These are phyloP conservation scores for Aurinia saxatilis DNA, from an alignment of 345 rosid species.

Conservation along the genomic window DNA sequence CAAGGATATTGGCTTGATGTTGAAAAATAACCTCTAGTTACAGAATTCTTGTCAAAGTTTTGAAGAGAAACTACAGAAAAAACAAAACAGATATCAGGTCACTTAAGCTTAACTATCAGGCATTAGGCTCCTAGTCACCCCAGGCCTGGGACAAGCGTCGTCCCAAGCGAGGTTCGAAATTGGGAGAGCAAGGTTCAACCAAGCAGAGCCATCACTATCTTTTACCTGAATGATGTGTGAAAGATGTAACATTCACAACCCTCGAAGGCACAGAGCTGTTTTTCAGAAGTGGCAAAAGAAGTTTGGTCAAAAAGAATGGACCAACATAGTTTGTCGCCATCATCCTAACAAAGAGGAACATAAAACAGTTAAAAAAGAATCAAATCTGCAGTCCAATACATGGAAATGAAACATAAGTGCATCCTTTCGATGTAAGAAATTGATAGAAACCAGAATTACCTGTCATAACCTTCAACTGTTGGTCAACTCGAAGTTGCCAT, in stretches of 20 bases:
- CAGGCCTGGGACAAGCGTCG: no score
- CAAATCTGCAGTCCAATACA: no score
- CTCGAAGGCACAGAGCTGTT: constrained; percentile 70
- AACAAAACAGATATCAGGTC: background rate
- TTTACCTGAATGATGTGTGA: no score
- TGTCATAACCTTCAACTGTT: constrained; percentile 67
- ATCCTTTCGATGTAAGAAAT: background rate
- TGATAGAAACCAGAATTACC: constrained; percentile 34
- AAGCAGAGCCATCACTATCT: no score
- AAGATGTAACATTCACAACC: constrained; percentile 76
- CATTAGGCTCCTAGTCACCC: no score
- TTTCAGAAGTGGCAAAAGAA: constrained; percentile 66
- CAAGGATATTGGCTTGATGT: constrained; percentile 45
- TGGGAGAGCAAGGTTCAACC: no score
- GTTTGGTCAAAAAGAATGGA: constrained; percentile 57
- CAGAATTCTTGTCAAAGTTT: constrained; percentile 48
- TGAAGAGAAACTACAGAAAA: constrained; percentile 36
- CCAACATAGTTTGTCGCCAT: constrained; percentile 78
- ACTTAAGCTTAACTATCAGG: background rate
- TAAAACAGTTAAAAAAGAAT: background rate
- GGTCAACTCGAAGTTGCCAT: constrained; percentile 54
- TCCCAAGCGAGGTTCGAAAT: no score
- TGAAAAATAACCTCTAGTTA: constrained; percentile 43
- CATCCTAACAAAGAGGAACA: constrained; percentile 53
- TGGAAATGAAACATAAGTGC: background rate